Evolutionary conservation across 805 yeast genomes (phyloP).

Genomic region (Candida ascalaphidarum): DNA sequence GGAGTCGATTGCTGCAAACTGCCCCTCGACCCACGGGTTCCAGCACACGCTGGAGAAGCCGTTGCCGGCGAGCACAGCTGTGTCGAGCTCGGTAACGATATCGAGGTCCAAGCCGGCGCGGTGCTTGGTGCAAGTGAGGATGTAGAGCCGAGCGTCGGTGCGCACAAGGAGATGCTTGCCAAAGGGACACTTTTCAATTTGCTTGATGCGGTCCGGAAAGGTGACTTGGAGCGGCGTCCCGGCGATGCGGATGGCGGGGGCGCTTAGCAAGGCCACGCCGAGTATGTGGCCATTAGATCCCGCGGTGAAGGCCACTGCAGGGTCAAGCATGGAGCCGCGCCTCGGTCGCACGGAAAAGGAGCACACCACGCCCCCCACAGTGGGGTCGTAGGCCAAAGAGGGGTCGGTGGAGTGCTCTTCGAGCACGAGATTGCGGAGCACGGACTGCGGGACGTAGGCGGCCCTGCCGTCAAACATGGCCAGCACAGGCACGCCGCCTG

Average conservation of each 20-base stretch:
- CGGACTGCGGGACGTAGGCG: not conserved
- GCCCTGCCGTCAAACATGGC: too few relatives aligned
- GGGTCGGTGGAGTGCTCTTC: not conserved
- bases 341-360: not conserved
- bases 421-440: not conserved
- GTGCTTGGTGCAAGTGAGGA: too few relatives aligned
- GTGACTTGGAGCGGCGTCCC: too few relatives aligned
- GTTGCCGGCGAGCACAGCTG: conserved; percentile 12
- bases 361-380: not conserved
- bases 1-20: conserved; percentile 39
- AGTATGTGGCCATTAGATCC: not conserved
- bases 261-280: too few relatives aligned
- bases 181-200: too few relatives aligned
- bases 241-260: too few relatives aligned
- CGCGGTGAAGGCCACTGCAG: not conserved
- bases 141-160: too few relatives aligned
- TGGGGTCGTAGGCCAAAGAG: not conserved
- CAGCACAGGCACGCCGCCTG: too few relatives aligned
- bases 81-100: too few relatives aligned
- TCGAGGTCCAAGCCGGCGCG: too few relatives aligned
- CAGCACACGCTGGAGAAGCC: conserved; percentile 39
- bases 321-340: not conserved
- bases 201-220: too few relatives aligned
- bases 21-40: conserved; percentile 30
- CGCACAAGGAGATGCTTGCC: too few relatives aligned